Conservation (phyloP, 345 rosid genomes). For the Adansonia digitata region DNA sequence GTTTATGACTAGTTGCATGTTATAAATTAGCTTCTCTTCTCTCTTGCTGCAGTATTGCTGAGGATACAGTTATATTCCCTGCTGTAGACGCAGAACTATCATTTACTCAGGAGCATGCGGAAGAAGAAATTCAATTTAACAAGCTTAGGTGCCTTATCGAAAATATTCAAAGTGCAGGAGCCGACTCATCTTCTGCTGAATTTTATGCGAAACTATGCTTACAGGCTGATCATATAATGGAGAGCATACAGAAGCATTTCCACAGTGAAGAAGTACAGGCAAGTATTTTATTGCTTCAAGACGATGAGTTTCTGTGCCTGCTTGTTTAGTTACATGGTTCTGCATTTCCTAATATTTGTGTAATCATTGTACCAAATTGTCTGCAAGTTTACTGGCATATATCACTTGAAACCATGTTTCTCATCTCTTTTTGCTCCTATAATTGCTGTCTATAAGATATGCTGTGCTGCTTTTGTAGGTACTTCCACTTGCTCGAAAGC, state of each 20-base stretch:
- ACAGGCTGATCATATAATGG: slow-evolving; percentile 55
- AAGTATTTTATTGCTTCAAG: slow-evolving; percentile 16
- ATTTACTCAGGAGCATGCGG: slow-evolving; percentile 55
- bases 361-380: not conserved
- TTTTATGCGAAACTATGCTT: slow-evolving; percentile 41
- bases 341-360: not conserved
- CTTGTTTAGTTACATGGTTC: slow-evolving; percentile 2
- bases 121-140: slow-evolving; percentile 53
- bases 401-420: slow-evolving; percentile 5
- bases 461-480: slow-evolving; percentile 30
- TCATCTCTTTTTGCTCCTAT: not conserved
- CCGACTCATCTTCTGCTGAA: slow-evolving; percentile 40
- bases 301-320: slow-evolving; percentile 6
- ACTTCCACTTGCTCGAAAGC: slow-evolving; percentile 58
- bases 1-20: slow-evolving; percentile 1
- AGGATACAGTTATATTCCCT: slow-evolving; percentile 62
- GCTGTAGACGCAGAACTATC: slow-evolving; percentile 56
- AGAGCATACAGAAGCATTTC: slow-evolving; percentile 50
- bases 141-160: slow-evolving; percentile 48
- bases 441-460: slow-evolving; percentile 1
- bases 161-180: slow-evolving; percentile 45
- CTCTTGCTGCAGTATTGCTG: slow-evolving; percentile 50
- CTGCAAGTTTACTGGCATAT: not conserved
- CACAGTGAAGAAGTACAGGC: slow-evolving; percentile 58
- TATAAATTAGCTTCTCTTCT: slow-evolving; percentile 17